Conservation (phyloP, 2,329 filamentous ascomycete species). For the Arthrobotrys entomopaga region DNA sequence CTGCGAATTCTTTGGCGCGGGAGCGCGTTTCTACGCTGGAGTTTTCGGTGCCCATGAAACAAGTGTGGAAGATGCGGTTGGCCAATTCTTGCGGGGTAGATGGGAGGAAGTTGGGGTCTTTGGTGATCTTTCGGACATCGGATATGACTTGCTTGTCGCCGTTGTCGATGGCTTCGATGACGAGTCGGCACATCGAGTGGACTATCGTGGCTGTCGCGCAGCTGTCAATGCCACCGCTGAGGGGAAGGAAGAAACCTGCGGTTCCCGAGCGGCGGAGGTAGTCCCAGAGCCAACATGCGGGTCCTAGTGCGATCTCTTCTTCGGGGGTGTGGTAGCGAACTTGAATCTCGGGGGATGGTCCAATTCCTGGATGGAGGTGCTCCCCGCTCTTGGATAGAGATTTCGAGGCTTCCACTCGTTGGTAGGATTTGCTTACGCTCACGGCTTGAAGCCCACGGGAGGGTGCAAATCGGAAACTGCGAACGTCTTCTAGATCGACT, state of each 20-base stretch:
- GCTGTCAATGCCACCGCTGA: slow-evolving; percentile 71
- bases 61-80: slow-evolving; percentile 70
- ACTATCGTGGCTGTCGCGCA: slow-evolving; percentile 66
- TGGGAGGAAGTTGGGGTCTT: slow-evolving; percentile 65
- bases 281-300: slow-evolving; percentile 75
- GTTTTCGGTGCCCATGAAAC: slow-evolving; percentile 77
- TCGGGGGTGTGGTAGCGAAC: slow-evolving; percentile 71
- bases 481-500: slow-evolving; percentile 76
- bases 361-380: slow-evolving; percentile 64
- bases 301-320: slow-evolving; percentile 74
- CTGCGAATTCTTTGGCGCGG: slow-evolving; percentile 64
- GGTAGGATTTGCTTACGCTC: slow-evolving; percentile 64
- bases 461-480: slow-evolving; percentile 69
- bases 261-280: slow-evolving; percentile 67
- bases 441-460: slow-evolving; percentile 71
- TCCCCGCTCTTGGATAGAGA: slow-evolving; percentile 63
- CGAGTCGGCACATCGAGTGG: slow-evolving; percentile 69
- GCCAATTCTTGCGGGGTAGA: slow-evolving; percentile 71
- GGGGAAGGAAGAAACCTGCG: slow-evolving; percentile 70
- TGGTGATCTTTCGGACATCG: slow-evolving; percentile 67
- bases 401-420: slow-evolving; percentile 65
- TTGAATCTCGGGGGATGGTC: slow-evolving; percentile 64
- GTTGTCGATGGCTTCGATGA: slow-evolving; percentile 66
- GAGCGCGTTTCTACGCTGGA: slow-evolving; percentile 74
- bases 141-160: slow-evolving; percentile 67